These are phyloP conservation scores for Fusarium citri DNA, from an alignment of 2,329 filamentous ascomycete species.

Conservation along the genomic window DNA sequence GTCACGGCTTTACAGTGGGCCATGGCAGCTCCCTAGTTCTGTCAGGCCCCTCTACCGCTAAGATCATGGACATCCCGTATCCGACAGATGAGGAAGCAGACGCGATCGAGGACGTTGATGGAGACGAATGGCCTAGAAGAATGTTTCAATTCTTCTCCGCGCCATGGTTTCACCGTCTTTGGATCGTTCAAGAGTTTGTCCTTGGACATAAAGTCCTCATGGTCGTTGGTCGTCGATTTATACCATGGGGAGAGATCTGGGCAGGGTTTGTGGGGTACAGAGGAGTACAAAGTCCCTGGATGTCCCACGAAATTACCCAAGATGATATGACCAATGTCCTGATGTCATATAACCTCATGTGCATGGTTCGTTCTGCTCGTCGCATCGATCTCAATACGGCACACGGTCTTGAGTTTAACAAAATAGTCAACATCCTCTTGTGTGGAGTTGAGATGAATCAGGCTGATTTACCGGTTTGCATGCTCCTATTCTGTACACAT, in stretches of 20 bases:
- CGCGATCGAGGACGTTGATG: neutral
- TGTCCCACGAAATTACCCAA: too few relatives aligned
- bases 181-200: slow-evolving; percentile 24
- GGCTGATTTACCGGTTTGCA: neutral
- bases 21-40: neutral
- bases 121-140: neutral
- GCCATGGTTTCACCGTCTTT: slow-evolving; percentile 20
- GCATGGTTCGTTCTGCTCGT: neutral
- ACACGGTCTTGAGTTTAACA: slow-evolving; percentile 3
- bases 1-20: neutral
- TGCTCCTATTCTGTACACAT: neutral
- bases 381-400: neutral
- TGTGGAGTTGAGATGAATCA: neutral
- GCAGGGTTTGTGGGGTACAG: neutral
- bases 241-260: slow-evolving; percentile 14
- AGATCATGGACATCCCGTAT: neutral
- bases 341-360: neutral
- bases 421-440: neutral
- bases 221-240: neutral
- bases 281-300: neutral
- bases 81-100: slow-evolving; percentile 3
- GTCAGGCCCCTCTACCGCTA: neutral
- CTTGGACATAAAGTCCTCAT: neutral
- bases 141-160: neutral
- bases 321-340: neutral